Conservation (phyloP, 1,284 basidiomycete genomes). For the Rhodotorula sp. region DNA sequence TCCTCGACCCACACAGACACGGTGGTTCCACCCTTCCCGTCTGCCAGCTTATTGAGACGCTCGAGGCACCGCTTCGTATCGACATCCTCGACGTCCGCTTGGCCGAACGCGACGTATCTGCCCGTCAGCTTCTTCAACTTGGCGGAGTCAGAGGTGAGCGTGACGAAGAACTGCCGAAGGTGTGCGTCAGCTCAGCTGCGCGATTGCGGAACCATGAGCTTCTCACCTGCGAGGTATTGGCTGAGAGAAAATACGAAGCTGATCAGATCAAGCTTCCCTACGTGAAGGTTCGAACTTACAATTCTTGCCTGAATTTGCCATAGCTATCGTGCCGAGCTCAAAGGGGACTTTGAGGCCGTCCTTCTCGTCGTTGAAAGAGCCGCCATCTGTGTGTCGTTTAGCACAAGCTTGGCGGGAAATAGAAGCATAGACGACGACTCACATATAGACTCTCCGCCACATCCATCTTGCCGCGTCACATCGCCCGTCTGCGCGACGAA, state of each 20-base stretch:
- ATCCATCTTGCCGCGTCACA: slow-evolving; percentile 57
- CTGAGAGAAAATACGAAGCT: background rate
- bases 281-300: slow-evolving; percentile 1
- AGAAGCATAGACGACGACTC: slow-evolving; percentile 21
- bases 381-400: slow-evolving; percentile 53
- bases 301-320: slow-evolving; percentile 57
- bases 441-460: slow-evolving; percentile 55
- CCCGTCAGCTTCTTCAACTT: slow-evolving; percentile 55
- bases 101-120: slow-evolving; percentile 57
- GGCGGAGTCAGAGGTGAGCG: slow-evolving; percentile 53
- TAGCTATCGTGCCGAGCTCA: slow-evolving; percentile 54
- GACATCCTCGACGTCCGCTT: slow-evolving; percentile 43
- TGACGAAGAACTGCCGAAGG: slow-evolving; percentile 55
- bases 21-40: slow-evolving; percentile 51
- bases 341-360: slow-evolving; percentile 53
- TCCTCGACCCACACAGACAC: slow-evolving; percentile 54
- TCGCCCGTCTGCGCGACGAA: slow-evolving; percentile 59
- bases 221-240: slow-evolving; percentile 40
- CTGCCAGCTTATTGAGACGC: slow-evolving; percentile 50
- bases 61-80: slow-evolving; percentile 28
- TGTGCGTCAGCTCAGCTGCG: background rate
- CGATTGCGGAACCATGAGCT: background rate
- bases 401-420: background rate
- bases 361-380: slow-evolving; percentile 58
- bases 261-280: background rate